A percentile compares a stretch with the other conserved stretches of the same genome.
Conservation (phyloP, 106 monocot species). For the Narthecium ossifragum region DNA sequence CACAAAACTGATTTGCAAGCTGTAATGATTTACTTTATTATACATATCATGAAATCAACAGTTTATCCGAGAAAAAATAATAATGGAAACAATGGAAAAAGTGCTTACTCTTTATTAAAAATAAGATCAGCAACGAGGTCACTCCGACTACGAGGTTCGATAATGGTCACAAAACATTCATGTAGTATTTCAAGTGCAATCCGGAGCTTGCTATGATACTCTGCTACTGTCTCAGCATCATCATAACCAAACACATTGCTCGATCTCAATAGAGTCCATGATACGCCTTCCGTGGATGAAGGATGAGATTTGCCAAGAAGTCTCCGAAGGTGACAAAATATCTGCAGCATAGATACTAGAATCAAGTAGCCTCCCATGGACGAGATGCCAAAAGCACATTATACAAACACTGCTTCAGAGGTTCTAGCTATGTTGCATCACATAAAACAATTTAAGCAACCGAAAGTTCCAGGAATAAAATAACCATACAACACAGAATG, state of each 20-base stretch:
- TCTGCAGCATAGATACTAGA: slow-evolving; percentile 22
- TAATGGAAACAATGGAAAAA: background rate
- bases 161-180: slow-evolving; percentile 64
- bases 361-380: background rate
- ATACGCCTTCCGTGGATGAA: slow-evolving; percentile 41
- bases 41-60: background rate
- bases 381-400: too few species aligned
- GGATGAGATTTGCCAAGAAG: slow-evolving; percentile 55
- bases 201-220: slow-evolving; percentile 51
- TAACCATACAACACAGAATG: too few species aligned
- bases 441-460: too few species aligned
- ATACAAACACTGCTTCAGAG: too few species aligned
- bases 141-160: slow-evolving; percentile 52
- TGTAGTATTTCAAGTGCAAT: slow-evolving; percentile 62
- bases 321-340: slow-evolving; percentile 35
- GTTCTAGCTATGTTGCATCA: too few species aligned
- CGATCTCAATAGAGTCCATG: slow-evolving; percentile 53
- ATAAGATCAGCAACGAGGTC: slow-evolving; percentile 58
- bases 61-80: background rate
- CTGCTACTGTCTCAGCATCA: slow-evolving; percentile 25
- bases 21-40: too few species aligned
- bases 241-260: slow-evolving; percentile 7
- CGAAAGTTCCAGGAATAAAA: too few species aligned
- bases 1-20: too few species aligned
- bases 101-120: slow-evolving; percentile 61